Base-by-base conservation (phyloP, 139 green algal species). In the Volvox reticuliferus region DNA sequence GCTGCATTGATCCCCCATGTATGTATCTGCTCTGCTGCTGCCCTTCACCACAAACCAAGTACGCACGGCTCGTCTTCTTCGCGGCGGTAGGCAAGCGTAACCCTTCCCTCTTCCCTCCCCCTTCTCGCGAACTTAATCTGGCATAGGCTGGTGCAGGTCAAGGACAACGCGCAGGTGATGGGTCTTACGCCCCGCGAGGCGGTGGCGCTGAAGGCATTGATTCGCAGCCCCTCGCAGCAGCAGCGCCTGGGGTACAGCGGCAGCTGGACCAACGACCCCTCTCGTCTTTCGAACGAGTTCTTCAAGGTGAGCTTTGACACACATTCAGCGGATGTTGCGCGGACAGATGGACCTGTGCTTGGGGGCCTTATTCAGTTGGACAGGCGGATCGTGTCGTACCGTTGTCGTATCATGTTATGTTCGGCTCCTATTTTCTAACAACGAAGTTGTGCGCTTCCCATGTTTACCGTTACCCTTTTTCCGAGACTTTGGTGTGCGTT, bases 171-270 rank as follows among this genome's bases (percentile, higher is more conserved):
- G 32, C 2, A 37, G 6, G 89, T 95, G 12, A 62, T 80, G 73
- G 92, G 90, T 13, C 71, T 95, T 67, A 88, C 37, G 0, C 16
- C 30, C 16, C 55, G 55, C 2, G 80, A 92, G 77, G 73, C 14
- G 9, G 93, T 94, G 14, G 93, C 91, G 26, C 89, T 95, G 50
- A 26, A 55, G 63, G 93, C 44, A 2, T 33, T 82, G 35, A 79
- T 85, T 6, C 91, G 84, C 69, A 93, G 85, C 77, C 69, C 87
- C 36, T 33, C 22, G 22, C 73, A 88, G 12, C 44, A 88, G 76
- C 24, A 30, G 33, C n/a, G 33, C 26, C 88, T 88, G 36, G 91
- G 91, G n/a, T 94, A 91, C 88, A 94, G 89, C 81, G 90, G 82
- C 50, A 71, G 44, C 14, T 93, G 84, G 91, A 83, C 30, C 36